Evolutionary conservation across 139 green algal species (phyloP), one percentile per base, ranked within the genome.

Genomic region (Chlamydomonas asymmetrica): DNA sequence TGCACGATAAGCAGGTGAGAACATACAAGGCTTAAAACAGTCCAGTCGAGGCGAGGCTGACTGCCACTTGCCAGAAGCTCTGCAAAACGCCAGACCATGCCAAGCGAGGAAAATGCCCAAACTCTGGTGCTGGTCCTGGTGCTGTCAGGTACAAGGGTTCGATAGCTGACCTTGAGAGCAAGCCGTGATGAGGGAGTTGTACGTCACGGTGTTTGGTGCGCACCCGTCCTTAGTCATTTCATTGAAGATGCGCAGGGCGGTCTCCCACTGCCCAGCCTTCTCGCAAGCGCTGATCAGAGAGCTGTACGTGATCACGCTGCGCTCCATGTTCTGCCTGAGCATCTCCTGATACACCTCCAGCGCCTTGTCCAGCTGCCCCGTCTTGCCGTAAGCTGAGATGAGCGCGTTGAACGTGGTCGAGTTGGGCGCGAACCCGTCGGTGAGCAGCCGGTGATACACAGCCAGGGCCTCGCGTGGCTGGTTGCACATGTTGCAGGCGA

Each of bases 401-500:
- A 96, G 82, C 5, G 91, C 87, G 7, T 86, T 91, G 80, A 90
- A 94, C 4, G 91, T 94, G 72, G 83, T 92, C 48, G 83, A 82
- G 57, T 89, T 93, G 29, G 91, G 91, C 32, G 68, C 38, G 61
- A 85, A 78, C 20, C 89, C 87, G 4, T 83, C 80, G 5, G 73
- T 70, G 35, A 89, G 63, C 75, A 96, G 74, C 43, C 81, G 76
- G 34, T 82, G 56, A 48, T 89, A 92, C 22, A 90, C 79, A 0
- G 73, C 66, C 43, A 94, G 78, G 38, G 88, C 89, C 83, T 95
- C 85, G 1, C 85, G 80, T 37, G 88, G 90, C 84, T 93, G 89
- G 40, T 91, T 90, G 79, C 92, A 93, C 82, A 93, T 94, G 80
- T 94, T 93, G 85, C 91, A 95, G 5, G 92, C 89, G 32, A 96